Evolutionary conservation across 306 rosid species (phyloP).

Genomic region (Sophora flavescens): DNA sequence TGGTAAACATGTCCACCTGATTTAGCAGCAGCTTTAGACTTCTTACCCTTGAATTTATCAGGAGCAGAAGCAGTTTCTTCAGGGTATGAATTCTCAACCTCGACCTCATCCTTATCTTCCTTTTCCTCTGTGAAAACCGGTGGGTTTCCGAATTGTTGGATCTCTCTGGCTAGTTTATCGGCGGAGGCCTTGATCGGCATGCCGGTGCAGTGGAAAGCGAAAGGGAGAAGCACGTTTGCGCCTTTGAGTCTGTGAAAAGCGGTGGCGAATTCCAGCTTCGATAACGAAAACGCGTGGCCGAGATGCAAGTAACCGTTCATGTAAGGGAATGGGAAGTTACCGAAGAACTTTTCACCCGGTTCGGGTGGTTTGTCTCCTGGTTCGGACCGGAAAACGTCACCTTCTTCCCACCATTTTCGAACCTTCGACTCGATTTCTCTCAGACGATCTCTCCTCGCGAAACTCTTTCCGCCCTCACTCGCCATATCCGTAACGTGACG

Average conservation of each 20-base stretch:
- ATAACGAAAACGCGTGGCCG: slow-evolving; percentile 84
- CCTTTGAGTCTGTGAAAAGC: slow-evolving; percentile 88
- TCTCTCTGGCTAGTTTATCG: slow-evolving; percentile 86
- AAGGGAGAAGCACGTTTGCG: slow-evolving; percentile 86
- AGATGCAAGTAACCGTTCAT: slow-evolving; percentile 92
- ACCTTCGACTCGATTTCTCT: slow-evolving; percentile 76
- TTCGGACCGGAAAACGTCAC: slow-evolving; percentile 76
- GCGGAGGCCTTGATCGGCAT: slow-evolving; percentile 99
- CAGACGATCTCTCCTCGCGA: slow-evolving; percentile 80
- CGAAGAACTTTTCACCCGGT: slow-evolving; percentile 82
- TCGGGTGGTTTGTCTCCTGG: slow-evolving; percentile 67
- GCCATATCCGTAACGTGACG: slow-evolving; percentile 67
- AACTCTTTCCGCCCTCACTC: slow-evolving; percentile 70
- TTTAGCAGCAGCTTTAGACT: slow-evolving; percentile 83
- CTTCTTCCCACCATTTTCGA: slow-evolving; percentile 84
- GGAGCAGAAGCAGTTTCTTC: slow-evolving; percentile 38
- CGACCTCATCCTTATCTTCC: not conserved
- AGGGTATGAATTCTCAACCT: not conserved
- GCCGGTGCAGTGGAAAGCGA: slow-evolving; percentile 96
- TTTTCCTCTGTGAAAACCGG: slow-evolving; percentile 71
- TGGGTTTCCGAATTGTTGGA: slow-evolving; percentile 73
- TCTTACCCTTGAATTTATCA: slow-evolving; percentile 85
- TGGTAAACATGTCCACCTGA: slow-evolving; percentile 77
- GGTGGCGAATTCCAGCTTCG: slow-evolving; percentile 87
- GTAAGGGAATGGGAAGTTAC: slow-evolving; percentile 92